phyloP scores from a whole-genome alignment of 140 eudicot species.

The Cichorium intybus region DNA sequence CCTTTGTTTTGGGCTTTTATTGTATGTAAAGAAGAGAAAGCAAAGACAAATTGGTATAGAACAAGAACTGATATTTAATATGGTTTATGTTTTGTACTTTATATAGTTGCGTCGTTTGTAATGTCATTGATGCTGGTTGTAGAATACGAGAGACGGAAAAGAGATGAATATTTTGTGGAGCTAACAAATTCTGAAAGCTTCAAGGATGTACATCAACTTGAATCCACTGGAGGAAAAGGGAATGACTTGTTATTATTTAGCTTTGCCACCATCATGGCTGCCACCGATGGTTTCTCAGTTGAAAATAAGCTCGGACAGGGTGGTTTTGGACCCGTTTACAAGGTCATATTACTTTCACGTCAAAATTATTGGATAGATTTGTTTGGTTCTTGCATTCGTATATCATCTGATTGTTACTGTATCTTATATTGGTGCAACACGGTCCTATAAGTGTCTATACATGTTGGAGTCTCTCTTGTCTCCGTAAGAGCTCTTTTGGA shows the following conservation, averaged over 20 bases:
- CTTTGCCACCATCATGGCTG: constrained; percentile 29
- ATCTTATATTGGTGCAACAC: too few relatives aligned
- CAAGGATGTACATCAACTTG: constrained; percentile 19
- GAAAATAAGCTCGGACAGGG: constrained; percentile 52
- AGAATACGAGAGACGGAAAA: constrained; percentile 27
- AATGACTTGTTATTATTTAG: constrained; percentile 38
- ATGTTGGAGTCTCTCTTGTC: too few relatives aligned
- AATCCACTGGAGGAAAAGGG: constrained; percentile 22
- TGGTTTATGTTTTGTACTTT: background rate
- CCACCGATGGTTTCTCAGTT: constrained; percentile 40
- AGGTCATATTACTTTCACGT: constrained; percentile 19
- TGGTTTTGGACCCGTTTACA: constrained; percentile 58
- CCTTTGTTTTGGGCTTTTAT: constrained; percentile 14
- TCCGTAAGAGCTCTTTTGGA: too few relatives aligned
- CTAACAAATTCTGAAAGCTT: constrained; percentile 42
- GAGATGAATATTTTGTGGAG: constrained; percentile 27
- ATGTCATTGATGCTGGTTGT: background rate
- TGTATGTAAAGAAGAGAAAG: constrained; percentile 20
- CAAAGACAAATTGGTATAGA: constrained; percentile 19
- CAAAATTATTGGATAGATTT: background rate
- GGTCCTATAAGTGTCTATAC: too few relatives aligned
- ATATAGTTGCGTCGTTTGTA: background rate
- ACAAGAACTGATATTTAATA: too few relatives aligned
- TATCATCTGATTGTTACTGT: too few relatives aligned
- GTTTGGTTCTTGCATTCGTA: background rate